Percentiles rank a stretch among this genome's conserved stretches.
These are phyloP conservation scores for Cenchrus purpureus DNA, from an alignment of 176 grass and related monocot genomes.

Conservation along the genomic window DNA sequence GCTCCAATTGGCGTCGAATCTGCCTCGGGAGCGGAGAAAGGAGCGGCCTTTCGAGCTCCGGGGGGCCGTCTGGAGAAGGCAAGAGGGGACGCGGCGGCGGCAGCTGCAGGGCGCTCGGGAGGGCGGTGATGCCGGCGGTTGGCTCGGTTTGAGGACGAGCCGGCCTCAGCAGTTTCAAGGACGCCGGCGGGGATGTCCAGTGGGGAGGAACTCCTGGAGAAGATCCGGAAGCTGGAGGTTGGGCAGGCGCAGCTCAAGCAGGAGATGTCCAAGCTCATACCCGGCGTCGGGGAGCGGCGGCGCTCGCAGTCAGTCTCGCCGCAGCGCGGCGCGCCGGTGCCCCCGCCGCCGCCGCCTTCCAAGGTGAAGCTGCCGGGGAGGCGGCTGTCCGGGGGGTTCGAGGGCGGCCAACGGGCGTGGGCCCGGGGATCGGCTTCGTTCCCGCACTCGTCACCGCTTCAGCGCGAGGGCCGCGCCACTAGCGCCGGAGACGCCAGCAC, in stretches of 20 bases:
- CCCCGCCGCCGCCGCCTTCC: background rate
- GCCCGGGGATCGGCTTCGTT: constrained; percentile 63
- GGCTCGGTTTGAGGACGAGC: constrained; percentile 6
- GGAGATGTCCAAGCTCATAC: constrained; percentile 74
- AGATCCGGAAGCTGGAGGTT: constrained; percentile 76
- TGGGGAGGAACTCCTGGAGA: constrained; percentile 79
- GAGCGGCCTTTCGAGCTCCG: constrained; percentile 43
- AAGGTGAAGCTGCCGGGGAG: constrained; percentile 5
- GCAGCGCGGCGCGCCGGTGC: constrained; percentile 27
- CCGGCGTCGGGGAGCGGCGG: constrained; percentile 32
- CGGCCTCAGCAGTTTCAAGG: background rate
- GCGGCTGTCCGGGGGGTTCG: constrained; percentile 35
- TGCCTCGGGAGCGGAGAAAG: constrained; percentile 27
- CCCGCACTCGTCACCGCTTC: constrained; percentile 55
- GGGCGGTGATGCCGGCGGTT: constrained; percentile 19
- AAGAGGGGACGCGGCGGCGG: background rate
- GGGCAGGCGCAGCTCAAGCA: constrained; percentile 81
- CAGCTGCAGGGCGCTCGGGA: constrained; percentile 12
- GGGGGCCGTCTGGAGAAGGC: constrained; percentile 17
- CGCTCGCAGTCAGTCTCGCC: constrained; percentile 91
- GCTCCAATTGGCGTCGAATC: constrained; percentile 44
- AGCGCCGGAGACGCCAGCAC: constrained; percentile 20
- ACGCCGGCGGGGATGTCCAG: constrained; percentile 45
- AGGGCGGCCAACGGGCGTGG: constrained; percentile 37
- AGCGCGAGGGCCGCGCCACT: constrained; percentile 56